Evolutionary conservation across 1,284 basidiomycete species (phyloP), one percentile per base, ranked within the genome.

Genomic region (Porogramme epimiltina): DNA sequence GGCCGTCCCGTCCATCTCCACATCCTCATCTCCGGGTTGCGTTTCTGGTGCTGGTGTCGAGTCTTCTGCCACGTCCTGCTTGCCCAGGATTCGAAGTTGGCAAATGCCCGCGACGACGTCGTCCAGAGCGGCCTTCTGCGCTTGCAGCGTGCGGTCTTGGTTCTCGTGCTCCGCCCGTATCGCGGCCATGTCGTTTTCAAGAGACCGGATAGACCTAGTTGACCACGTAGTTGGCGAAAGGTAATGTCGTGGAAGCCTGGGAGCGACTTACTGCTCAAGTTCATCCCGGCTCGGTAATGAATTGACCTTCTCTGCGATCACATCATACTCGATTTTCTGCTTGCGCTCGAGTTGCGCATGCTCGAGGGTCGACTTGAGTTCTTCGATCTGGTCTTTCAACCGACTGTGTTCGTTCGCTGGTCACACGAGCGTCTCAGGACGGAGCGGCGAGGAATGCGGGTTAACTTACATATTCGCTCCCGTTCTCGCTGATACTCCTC

Each of bases 321-420:
- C 72, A 70, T 93, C 89, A 64, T 93, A 93, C 62, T 93, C 89
- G 60, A 91, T 89, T 72, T 90, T 93, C 51, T 84, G 79, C 54
- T 76, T 76, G 40, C 90, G 80, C 49, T 84, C 73, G 62, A 87
- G 72, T 62, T 92, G 90, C 5, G 87, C 90, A 56, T 89, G 82
- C 60, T 91, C 89, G 48, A 93, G 69, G 3, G 81, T 77, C 16
- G 77, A 73, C 68, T 91, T 91, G 55, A 93, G 76, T 55, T 88
- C 82, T 60, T 85, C 81, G 52, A 93, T 91, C 62, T 92, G 87
- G 11, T 70, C 75, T 55, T 77, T 77, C 42, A 90, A 69, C 16
- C 75, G 78, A 18, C 74, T 81, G 60, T 88, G 87, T 61, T 92
- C 87, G 52, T 82, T 73, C 53, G 87, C 90, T 91, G 55, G 49